Base-by-base conservation (phyloP, 768 basidiomycete genomes). In the Lentinus brumalis region DNA sequence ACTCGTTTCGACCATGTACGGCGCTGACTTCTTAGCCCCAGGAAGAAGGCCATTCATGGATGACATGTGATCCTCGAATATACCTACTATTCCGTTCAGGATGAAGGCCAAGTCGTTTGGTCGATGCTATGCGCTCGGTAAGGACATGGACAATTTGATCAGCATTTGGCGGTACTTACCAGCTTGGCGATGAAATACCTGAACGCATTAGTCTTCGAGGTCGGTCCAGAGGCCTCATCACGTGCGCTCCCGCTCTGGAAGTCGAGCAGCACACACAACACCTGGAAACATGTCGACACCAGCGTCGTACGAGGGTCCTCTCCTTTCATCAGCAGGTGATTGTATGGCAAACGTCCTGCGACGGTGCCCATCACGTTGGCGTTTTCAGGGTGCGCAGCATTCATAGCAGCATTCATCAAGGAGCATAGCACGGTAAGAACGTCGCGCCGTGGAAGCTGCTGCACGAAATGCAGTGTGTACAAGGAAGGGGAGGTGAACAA, bases 401-500 rank as follows among this genome's bases (percentile, higher is more conserved):
- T 92, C 82, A 92, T 84, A 56, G 87, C 86, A 10, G 93, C 96
- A 71, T 99, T 99, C 60, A 99, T 78, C 47, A 97, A 77, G 4
- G 96, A 98, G 74, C 96, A 99, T 8, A 99, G 77, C 30, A 98
- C 77, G 4, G 96, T 95, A 57, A 99, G 81, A n/a, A 96, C 88
- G 67, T 95, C 84, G 45, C 90, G 84, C 57, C 94, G 83, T 60
- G 88, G 81, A 55, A 86, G 83, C 72, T 86, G 80, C 73, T 93
- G 90, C 10, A 90, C 88, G 50, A 93, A 79, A 70, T 93, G 84
- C 8, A 91, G 81, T 16, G 92, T 85, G 69, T 92, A 94, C 46
- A 84, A 80, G 3, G 91, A 90, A 0, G 91, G 89, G 55, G 83
- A 86, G 16, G 84, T 82, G 73, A 89, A 84, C 21, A 97, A 75